These are phyloP conservation scores for Aspergillus persii DNA, from an alignment of 2,329 filamentous ascomycete genomes.

Conservation along the genomic window DNA sequence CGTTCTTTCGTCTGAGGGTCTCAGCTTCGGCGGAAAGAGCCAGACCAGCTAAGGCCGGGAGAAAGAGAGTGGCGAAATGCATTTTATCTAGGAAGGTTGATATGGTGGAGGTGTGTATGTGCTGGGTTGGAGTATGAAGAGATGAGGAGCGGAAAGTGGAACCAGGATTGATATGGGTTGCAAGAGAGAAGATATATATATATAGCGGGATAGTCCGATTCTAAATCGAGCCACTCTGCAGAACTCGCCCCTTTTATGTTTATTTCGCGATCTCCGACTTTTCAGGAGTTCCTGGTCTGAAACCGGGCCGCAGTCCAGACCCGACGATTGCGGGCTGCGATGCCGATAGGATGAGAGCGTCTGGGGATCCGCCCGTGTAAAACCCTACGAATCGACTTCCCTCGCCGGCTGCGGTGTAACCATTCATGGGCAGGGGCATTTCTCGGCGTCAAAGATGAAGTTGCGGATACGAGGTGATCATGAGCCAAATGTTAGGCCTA, in stretches of 20 bases:
- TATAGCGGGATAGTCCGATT: too few relatives aligned
- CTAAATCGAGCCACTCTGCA: too few relatives aligned
- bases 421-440: background rate
- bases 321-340: too few relatives aligned
- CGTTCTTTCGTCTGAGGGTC: conserved; percentile 18
- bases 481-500: too few relatives aligned
- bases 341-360: background rate
- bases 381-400: background rate
- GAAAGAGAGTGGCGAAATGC: background rate
- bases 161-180: too few relatives aligned
- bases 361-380: background rate
- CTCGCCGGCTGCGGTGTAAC: background rate
- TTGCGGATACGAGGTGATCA: too few relatives aligned
- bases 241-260: too few relatives aligned
- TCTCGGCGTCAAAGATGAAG: too few relatives aligned
- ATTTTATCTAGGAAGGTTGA: background rate
- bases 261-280: background rate
- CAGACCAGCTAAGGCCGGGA: background rate
- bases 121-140: background rate
- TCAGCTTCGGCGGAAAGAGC: background rate
- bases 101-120: background rate
- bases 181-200: too few relatives aligned
- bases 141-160: too few relatives aligned
- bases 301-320: background rate
- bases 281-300: background rate